Evolutionary conservation across 306 rosid genomes (phyloP).

Genomic region (Corylus avellana): DNA sequence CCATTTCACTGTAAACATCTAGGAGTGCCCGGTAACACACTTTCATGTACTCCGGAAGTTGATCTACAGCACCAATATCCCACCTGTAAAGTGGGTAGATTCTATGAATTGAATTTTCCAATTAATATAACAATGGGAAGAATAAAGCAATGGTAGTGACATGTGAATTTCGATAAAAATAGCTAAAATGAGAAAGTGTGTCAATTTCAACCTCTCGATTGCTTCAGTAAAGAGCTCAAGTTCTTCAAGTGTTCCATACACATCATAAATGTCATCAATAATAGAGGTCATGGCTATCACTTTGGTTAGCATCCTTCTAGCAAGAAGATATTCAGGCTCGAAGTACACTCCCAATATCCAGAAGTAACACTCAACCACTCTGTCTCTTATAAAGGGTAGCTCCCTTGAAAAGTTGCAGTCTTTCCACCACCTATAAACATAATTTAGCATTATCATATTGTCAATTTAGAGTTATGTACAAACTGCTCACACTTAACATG

Average conservation of each 20-base stretch:
- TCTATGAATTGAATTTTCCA: too few relatives aligned
- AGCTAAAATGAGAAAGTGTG: not conserved
- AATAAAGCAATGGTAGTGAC: too few relatives aligned
- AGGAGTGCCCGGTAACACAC: not conserved
- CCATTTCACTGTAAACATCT: slow-evolving; percentile 28
- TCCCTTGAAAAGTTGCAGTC: slow-evolving; percentile 26
- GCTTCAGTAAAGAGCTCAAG: slow-evolving; percentile 41
- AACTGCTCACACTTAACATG: too few relatives aligned
- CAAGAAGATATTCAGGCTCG: slow-evolving; percentile 33
- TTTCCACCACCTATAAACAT: slow-evolving; percentile 49
- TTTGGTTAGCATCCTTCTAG: slow-evolving; percentile 31
- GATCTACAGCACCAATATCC: not conserved
- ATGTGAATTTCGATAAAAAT: not conserved
- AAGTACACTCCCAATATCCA: slow-evolving; percentile 39
- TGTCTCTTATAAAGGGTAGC: slow-evolving; percentile 43
- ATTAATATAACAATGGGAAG: not conserved
- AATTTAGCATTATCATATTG: not conserved
- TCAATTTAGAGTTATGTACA: not conserved
- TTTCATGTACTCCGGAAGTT: slow-evolving; percentile 22
- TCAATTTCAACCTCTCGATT: slow-evolving; percentile 37
- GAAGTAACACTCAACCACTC: slow-evolving; percentile 51
- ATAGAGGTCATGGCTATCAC: slow-evolving; percentile 6
- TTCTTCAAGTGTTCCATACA: slow-evolving; percentile 53
- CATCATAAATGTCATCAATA: slow-evolving; percentile 56
- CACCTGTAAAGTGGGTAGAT: not conserved